These are phyloP conservation scores for Stachybotrys elegans DNA, from an alignment of 2,329 filamentous ascomycete species.

Conservation along the genomic window DNA sequence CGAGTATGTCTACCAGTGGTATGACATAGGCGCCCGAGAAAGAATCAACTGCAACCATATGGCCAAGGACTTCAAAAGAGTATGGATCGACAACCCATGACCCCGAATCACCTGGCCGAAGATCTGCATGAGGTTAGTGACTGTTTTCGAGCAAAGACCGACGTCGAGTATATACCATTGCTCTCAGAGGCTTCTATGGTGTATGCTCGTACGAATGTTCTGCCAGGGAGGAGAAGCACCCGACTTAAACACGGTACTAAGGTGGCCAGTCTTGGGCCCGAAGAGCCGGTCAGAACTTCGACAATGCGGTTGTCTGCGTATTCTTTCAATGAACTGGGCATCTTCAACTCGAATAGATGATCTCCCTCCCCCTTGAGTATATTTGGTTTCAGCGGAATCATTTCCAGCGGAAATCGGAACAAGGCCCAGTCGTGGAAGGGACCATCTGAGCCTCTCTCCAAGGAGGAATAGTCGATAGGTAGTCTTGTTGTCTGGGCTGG, in stretches of 20 bases:
- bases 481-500: background rate
- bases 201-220: background rate
- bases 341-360: background rate
- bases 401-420: background rate
- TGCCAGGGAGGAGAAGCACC: background rate
- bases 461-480: background rate
- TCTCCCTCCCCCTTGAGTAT: background rate
- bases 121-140: background rate
- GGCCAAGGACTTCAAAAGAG: background rate
- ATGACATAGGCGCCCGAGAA: background rate
- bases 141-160: background rate
- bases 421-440: background rate
- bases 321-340: background rate
- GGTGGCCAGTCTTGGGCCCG: background rate
- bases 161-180: background rate
- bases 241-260: background rate
- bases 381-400: background rate
- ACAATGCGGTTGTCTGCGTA: background rate
- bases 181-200: background rate
- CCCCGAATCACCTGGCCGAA: background rate
- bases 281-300: background rate
- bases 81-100: background rate
- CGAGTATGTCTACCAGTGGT: background rate
- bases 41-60: background rate
- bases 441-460: background rate